Evolutionary conservation across 176 grass and related monocot genomes (phyloP), one percentile per base, ranked within the genome.

Genomic region (Panicum miliaceum): DNA sequence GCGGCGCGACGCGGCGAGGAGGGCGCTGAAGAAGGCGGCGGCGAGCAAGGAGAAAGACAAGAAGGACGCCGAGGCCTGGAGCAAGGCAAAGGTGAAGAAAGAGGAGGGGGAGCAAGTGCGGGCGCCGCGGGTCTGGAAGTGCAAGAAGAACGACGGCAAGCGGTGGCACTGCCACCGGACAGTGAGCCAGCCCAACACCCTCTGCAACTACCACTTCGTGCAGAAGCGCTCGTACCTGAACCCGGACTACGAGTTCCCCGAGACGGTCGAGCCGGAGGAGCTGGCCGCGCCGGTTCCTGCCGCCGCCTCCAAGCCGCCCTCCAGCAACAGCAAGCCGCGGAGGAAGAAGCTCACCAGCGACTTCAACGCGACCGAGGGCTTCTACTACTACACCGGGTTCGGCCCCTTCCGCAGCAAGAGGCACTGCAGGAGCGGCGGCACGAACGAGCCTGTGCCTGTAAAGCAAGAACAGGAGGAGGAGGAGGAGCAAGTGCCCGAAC

Each of bases 131-230:
- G 8, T 38, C 16, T 77, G 36, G 57, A 80, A 6, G 50, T 88
- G 82, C 78, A 90, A 88, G 78, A 93, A 90, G 78, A 93, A 78
- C n/a, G 85, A 90, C 11, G 86, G 88, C 6, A 88, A 76, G 70
- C 38, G 75, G 12, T 89, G 86, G 83, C 51, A 77, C 50, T 91
- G 86, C 75, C 23, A 18, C 8, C 63, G 76, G 38, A 60, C 64
- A 5, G 83, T 75, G 64, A 88, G 67, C 70, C 57, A 32, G 22
- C 76, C 83, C 8, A 74, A 91, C 75, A 56, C 75, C 1, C 76
- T 84, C 40, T 94, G 86, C 43, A 41, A 81, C 14, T 84, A 91
- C 84, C 88, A 94, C 65, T 74, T 69, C 0, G 37, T 61, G 1
- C 79, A 51, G 48, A 78, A 79, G 47, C 83, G 56, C 32, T 25